Evolutionary conservation across 495 filamentous ascomycete genomes (phyloP).

Genomic region (Chaetomium tenue): DNA sequence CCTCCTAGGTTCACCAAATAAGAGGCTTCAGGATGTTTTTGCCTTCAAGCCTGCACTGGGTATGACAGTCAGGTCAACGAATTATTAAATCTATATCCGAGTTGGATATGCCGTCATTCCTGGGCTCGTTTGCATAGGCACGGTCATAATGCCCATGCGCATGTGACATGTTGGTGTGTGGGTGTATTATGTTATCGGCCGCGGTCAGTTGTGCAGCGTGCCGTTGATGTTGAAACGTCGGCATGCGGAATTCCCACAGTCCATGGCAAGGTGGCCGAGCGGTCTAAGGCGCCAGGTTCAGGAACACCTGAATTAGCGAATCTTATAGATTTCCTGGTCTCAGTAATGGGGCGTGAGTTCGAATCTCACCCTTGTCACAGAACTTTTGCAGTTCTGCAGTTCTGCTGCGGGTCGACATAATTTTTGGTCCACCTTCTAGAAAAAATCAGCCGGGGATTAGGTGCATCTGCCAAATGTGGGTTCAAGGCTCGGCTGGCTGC

Average conservation of each 20-base stretch:
- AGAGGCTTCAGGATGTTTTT: no score
- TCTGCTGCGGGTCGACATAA: background rate
- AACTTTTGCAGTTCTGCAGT: conserved; percentile 7
- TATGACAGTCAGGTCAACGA: no score
- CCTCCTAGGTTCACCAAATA: no score
- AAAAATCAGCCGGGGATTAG: conserved; percentile 1
- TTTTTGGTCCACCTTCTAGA: conserved; percentile 15
- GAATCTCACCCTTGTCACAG: conserved; percentile 22
- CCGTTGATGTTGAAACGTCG: background rate
- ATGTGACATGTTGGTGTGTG: background rate
- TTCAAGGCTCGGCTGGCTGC: conserved; percentile 8
- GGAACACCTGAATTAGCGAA: conserved; percentile 20
- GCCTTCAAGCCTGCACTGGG: no score
- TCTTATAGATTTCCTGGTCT: conserved; percentile 20
- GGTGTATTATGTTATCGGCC: background rate
- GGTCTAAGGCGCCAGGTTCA: conserved; percentile 25
- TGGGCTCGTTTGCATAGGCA: no score
- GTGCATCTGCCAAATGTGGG: conserved; percentile 5
- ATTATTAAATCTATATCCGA: no score
- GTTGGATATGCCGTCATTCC: no score
- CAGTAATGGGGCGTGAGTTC: conserved; percentile 23
- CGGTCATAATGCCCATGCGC: no score
- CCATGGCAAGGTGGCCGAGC: conserved; percentile 20
- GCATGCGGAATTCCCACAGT: background rate
- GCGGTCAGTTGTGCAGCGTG: background rate